Evolutionary conservation across 768 basidiomycete species (phyloP).

Genomic region (Suillus subaureus): DNA sequence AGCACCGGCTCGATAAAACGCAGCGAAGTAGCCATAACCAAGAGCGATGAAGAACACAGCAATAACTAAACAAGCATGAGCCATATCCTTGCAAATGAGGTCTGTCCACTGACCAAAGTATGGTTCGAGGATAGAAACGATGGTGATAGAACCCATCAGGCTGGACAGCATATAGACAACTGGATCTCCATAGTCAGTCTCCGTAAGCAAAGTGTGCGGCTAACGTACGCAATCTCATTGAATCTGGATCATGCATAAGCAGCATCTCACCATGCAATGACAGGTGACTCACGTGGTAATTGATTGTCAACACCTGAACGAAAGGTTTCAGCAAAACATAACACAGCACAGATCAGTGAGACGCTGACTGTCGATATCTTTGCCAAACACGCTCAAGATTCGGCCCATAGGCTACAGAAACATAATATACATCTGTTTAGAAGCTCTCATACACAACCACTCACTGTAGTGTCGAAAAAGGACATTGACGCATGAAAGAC

Average conservation of each 20-base stretch:
- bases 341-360: neutral
- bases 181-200: conserved; percentile 23
- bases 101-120: conserved; percentile 53
- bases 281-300: conserved; percentile 45
- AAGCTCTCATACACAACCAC: conserved; percentile 1
- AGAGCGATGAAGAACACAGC: conserved; percentile 52
- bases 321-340: neutral
- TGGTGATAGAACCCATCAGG: conserved; percentile 53
- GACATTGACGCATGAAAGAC: conserved; percentile 74
- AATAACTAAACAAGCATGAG: conserved; percentile 42
- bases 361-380: conserved; percentile 62
- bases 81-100: neutral
- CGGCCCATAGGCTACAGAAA: conserved; percentile 54
- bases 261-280: neutral
- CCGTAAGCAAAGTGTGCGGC: neutral
- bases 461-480: conserved; percentile 72
- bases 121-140: conserved; percentile 59
- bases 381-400: conserved; percentile 62
- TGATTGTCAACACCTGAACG: conserved; percentile 51
- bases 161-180: conserved; percentile 53
- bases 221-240: conserved; percentile 52
- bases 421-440: neutral
- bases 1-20: conserved; percentile 70
- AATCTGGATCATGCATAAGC: conserved; percentile 37
- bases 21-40: conserved; percentile 65